A percentile compares a stretch with the other conserved stretches of the same genome.
Conservation (phyloP, 345 rosid genomes). For the Rhodamnia argentea region DNA sequence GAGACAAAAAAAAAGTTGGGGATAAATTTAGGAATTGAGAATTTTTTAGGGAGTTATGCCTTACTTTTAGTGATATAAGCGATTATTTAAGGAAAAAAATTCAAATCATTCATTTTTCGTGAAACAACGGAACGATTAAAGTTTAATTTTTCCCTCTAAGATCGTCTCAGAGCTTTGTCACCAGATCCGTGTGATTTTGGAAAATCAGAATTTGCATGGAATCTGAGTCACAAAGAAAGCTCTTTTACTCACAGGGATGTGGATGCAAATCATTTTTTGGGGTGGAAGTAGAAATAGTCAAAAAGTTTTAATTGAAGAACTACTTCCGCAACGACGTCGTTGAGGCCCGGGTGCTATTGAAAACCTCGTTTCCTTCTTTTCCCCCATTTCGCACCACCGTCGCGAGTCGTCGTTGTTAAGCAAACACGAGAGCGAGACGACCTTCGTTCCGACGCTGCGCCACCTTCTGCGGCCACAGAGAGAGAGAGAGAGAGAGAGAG, state of each 20-base stretch:
- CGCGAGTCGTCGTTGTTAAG: not conserved
- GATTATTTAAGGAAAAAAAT: no score
- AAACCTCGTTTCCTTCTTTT: not conserved
- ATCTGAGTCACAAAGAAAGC: no score
- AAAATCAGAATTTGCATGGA: no score
- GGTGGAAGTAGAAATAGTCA: not conserved
- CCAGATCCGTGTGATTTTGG: no score
- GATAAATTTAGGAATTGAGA: no score
- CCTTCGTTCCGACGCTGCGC: not conserved
- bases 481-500: not conserved
- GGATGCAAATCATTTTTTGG: not conserved
- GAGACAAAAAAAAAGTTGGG: no score
- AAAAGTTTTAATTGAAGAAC: not conserved
- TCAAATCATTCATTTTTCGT: no score
- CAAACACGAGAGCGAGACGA: not conserved
- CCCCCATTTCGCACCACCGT: not conserved
- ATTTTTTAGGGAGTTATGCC: no score
- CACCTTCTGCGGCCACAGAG: not conserved
- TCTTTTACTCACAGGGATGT: not conserved
- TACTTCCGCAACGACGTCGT: not conserved
- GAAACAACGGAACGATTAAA: no score
- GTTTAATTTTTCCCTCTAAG: no score
- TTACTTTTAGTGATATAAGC: no score
- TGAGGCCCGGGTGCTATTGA: not conserved
- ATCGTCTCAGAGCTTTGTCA: no score